Evolutionary conservation across 345 rosid species (phyloP).

Genomic region (Sisymbrium irio): DNA sequence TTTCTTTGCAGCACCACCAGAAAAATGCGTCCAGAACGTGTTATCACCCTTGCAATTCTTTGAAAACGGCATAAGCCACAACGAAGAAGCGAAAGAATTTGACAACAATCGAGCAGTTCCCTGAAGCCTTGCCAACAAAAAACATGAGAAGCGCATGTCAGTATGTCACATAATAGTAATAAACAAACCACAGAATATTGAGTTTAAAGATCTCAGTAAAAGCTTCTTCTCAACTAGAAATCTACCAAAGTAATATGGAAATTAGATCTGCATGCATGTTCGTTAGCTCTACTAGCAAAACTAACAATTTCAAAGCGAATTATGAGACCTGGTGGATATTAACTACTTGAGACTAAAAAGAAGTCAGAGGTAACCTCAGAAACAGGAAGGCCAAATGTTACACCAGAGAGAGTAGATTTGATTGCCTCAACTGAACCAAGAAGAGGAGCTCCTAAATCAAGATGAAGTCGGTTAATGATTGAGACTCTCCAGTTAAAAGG

Average conservation of each 20-base stretch:
- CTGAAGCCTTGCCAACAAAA: conserved; percentile 73
- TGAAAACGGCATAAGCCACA: conserved; percentile 92
- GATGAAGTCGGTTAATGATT: conserved; percentile 6
- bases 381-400: conserved; percentile 88
- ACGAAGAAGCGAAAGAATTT: conserved; percentile 84
- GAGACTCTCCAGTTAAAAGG: conserved; percentile 7
- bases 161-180: background rate
- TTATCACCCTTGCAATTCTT: conserved; percentile 77
- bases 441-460: conserved; percentile 81
- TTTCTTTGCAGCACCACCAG: conserved; percentile 52
- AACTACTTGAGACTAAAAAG: background rate
- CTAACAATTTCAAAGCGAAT: background rate
- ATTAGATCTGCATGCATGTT: background rate
- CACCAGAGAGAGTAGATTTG: conserved; percentile 78
- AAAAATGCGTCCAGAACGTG: conserved; percentile 70
- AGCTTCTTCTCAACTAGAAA: conserved; percentile 3
- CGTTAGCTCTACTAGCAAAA: conserved; percentile 5
- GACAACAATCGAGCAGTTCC: conserved; percentile 91
- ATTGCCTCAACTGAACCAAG: conserved; percentile 86
- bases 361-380: conserved; percentile 73
- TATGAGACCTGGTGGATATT: background rate
- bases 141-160: conserved; percentile 42
- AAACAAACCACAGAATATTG: background rate
- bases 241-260: conserved; percentile 13
- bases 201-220: background rate